Conservation (phyloP, 1,284 basidiomycete genomes). For the Chalciporus piperatoides region DNA sequence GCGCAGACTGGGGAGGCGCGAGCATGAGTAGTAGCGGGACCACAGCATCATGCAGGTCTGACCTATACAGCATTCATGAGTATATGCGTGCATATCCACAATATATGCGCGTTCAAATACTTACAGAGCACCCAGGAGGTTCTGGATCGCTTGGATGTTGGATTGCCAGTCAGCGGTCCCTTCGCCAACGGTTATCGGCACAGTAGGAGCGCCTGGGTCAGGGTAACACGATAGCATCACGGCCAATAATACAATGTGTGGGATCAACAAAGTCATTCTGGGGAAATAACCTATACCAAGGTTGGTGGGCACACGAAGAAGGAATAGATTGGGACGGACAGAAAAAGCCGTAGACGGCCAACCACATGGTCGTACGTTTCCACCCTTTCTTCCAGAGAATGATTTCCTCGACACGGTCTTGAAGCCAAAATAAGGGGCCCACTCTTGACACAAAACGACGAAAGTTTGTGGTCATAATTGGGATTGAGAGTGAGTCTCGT, state of each 20-base stretch:
- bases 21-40: slow-evolving; percentile 29
- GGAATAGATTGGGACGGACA: slow-evolving; percentile 44
- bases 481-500: slow-evolving; percentile 65
- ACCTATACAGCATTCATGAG: slow-evolving; percentile 31
- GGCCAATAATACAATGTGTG: slow-evolving; percentile 51
- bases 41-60: slow-evolving; percentile 45
- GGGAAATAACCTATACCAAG: slow-evolving; percentile 59
- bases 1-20: slow-evolving; percentile 40
- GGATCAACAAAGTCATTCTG: slow-evolving; percentile 58
- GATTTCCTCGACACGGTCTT: slow-evolving; percentile 72
- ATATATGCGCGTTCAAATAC: slow-evolving; percentile 20
- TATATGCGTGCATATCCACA: not conserved
- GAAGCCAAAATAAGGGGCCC: slow-evolving; percentile 73
- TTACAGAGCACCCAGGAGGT: slow-evolving; percentile 73
- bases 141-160: slow-evolving; percentile 76
- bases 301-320: slow-evolving; percentile 1
- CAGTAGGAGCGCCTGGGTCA: slow-evolving; percentile 32
- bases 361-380: slow-evolving; percentile 63
- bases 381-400: slow-evolving; percentile 68
- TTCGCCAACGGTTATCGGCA: slow-evolving; percentile 43
- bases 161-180: slow-evolving; percentile 69
- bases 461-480: slow-evolving; percentile 69
- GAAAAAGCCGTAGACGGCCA: slow-evolving; percentile 63
- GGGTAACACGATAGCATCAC: slow-evolving; percentile 60
- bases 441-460: slow-evolving; percentile 63